These are phyloP conservation scores for Casuarina glauca DNA, from an alignment of 306 rosid species.

Conservation along the genomic window DNA sequence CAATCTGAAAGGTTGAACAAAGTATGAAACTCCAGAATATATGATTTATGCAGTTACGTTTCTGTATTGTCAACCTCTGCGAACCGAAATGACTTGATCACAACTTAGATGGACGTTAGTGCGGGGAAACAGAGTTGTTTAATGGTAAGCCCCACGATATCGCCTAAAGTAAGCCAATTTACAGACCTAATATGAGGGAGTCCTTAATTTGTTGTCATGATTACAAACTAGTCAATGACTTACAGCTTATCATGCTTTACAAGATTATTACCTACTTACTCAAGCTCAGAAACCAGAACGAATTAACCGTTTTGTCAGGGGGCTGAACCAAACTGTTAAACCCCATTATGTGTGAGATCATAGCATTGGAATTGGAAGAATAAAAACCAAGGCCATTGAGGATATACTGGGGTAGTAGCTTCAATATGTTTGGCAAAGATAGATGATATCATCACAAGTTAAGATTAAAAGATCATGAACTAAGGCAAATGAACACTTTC, in stretches of 20 bases:
- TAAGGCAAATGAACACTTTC: not conserved
- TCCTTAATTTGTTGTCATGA: no score
- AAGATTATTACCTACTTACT: not conserved
- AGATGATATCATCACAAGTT: not conserved
- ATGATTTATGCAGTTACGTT: not conserved
- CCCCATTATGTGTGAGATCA: not conserved
- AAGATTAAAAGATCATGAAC: not conserved
- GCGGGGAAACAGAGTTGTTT: not conserved
- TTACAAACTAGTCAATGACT: no score
- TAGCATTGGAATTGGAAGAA: no score
- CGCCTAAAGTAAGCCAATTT: not conserved
- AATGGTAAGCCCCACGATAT: not conserved
- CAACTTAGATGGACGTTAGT: not conserved
- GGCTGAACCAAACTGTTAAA: not conserved
- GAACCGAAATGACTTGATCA: not conserved
- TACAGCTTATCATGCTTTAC: no score
- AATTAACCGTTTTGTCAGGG: not conserved
- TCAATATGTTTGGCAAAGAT: not conserved
- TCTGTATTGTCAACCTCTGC: not conserved
- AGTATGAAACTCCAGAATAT: not conserved
- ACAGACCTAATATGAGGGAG: not conserved
- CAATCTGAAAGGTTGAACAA: conserved; percentile 67
- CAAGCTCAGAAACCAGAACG: not conserved
- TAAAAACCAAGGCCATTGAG: not conserved
- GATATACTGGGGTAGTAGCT: not conserved